Base-by-base conservation (phyloP, 2,329 filamentous ascomycete species). In the Ascochyta viciae-villosae region DNA sequence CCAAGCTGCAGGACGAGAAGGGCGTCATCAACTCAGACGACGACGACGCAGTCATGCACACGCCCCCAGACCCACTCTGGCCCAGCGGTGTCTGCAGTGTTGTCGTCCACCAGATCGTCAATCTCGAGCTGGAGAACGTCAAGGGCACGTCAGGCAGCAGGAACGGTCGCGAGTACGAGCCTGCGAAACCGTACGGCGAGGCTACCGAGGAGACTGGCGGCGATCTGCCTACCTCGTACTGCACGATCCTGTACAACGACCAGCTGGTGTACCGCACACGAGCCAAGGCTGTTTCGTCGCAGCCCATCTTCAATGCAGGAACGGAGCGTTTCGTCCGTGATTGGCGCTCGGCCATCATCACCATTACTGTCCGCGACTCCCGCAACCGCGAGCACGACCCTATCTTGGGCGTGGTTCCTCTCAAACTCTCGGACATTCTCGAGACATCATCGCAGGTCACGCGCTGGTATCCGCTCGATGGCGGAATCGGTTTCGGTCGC, bases 221-320 rank as follows among this genome's bases (percentile, higher is more conserved):
- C 61, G 84, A 88, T 45, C 80, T 98, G 27, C 95, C 95, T 0
- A 96, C 89, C 58, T 91, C 91, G 35, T 99, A 99, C 78, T 97
- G 93, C 78, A 97, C 92, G 1, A 93, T 99, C 50, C 78, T 95
- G 10, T 82, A 90, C 74, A 97, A 97, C 64, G 94, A 98, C 68
- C 87, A 96, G 67, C 77, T 96, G 64, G 82, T 92, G 16, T 98
- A 97, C 81, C 92, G 94, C 70, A 98, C 94, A n/a, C 87, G 95
- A 69, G 87, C 91, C 33, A 98, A 99, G 81, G 93, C 93, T 4
- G 90, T 96, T 7, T 96, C 90, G 33, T 96, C 91, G 48, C 93
- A 96, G 74, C 95, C 95, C 1, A 97, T 98, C 62, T 98, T 96
- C 83, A 97, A 98, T 66, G 93, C 95, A 3, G 94, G 94, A 57